These are phyloP conservation scores for Kernera saxatilis DNA, from an alignment of 345 rosid species.

Conservation along the genomic window DNA sequence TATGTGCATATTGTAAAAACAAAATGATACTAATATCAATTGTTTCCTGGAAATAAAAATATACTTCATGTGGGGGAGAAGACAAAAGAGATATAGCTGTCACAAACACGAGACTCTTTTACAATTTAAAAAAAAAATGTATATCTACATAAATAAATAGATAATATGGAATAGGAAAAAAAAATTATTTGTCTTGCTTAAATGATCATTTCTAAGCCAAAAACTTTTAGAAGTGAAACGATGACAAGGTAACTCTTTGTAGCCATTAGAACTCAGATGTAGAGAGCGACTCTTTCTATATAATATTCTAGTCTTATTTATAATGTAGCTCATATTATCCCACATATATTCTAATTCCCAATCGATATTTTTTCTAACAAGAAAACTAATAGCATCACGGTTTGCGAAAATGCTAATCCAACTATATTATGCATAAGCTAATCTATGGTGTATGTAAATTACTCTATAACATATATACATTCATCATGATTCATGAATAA, in stretches of 20 bases:
- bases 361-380: not conserved
- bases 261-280: slow-evolving; percentile 22
- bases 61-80: slow-evolving; percentile 2
- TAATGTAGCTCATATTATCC: not conserved
- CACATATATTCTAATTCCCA: not conserved
- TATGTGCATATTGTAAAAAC: slow-evolving; percentile 2
- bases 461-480: too few relatives aligned
- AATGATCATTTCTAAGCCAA: slow-evolving; percentile 14
- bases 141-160: not conserved
- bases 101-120: slow-evolving; percentile 33
- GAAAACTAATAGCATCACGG: not conserved
- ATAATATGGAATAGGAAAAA: slow-evolving; percentile 11
- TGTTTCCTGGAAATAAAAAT: slow-evolving; percentile 4
- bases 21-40: slow-evolving; percentile 4
- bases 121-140: not conserved
- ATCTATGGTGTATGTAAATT: too few relatives aligned
- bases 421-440: too few relatives aligned
- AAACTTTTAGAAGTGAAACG: slow-evolving; percentile 17
- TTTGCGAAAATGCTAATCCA: not conserved
- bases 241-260: slow-evolving; percentile 23
- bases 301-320: not conserved
- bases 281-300: slow-evolving; percentile 5
- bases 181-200: slow-evolving; percentile 10
- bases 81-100: slow-evolving; percentile 34
- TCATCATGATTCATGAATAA: too few relatives aligned